Evolutionary conservation across 176 grass and related monocot genomes (phyloP).

Genomic region (Bonia amplexicaulis): DNA sequence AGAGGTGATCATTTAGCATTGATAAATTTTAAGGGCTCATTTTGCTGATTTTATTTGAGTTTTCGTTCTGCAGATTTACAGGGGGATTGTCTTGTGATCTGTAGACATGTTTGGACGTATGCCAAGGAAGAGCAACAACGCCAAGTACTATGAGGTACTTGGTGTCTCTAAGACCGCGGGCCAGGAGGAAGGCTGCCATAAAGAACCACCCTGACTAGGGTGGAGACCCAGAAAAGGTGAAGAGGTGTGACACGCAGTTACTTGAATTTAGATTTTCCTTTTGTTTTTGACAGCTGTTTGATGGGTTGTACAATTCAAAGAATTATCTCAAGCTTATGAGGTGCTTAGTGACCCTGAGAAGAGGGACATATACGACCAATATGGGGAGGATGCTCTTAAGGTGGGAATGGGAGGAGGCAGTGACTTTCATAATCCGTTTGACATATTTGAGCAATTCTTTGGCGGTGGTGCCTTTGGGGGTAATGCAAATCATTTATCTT

Average conservation of each 20-base stretch:
- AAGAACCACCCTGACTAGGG: slow-evolving; percentile 82
- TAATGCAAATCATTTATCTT: slow-evolving; percentile 3
- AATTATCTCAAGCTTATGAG: slow-evolving; percentile 73
- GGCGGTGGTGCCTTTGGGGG: slow-evolving; percentile 58
- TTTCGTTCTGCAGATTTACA: not conserved
- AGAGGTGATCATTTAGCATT: not conserved
- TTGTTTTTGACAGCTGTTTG: slow-evolving; percentile 8
- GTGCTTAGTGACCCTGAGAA: slow-evolving; percentile 82
- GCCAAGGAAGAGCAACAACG: slow-evolving; percentile 54
- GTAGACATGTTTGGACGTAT: slow-evolving; percentile 60
- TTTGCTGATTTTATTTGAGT: not conserved
- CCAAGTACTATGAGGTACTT: slow-evolving; percentile 77
- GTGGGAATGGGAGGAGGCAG: slow-evolving; percentile 70
- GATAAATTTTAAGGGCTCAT: not conserved
- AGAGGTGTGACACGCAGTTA: not conserved
- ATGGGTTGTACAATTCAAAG: slow-evolving; percentile 55
- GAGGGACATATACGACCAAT: slow-evolving; percentile 59
- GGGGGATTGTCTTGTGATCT: slow-evolving; percentile 14
- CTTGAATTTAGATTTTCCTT: not conserved
- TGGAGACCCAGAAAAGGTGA: slow-evolving; percentile 67
- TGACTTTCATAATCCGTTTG: slow-evolving; percentile 57
- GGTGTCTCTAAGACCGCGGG: slow-evolving; percentile 49
- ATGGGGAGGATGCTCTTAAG: slow-evolving; percentile 75
- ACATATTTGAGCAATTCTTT: slow-evolving; percentile 82
- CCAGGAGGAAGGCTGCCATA: slow-evolving; percentile 63